Evolutionary conservation across 352 stramenopile genomes (phyloP), one percentile per base, ranked within the genome.

Genomic region (Aphanomyces euteiches): DNA sequence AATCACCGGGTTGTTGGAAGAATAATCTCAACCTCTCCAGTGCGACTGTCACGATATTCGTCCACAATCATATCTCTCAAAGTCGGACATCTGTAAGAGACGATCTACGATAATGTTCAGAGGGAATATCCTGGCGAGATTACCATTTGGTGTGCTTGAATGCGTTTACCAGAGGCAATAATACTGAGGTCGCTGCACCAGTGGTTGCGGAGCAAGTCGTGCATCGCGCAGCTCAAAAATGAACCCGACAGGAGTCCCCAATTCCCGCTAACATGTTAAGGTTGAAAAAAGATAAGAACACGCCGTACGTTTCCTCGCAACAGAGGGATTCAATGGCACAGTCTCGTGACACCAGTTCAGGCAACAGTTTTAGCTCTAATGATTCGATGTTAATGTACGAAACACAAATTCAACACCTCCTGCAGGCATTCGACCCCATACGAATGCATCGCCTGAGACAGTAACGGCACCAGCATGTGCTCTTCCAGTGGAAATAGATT

Each of bases 41-140:
- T 48, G 4, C 3, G 53, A 34, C 13, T 61, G n/a, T 64, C 19
- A 21, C 58, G 36, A 6, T 57, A 15, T 69, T 90, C 80, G 5
- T 81, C 76, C 19, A 87, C 40, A 58, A 93, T 81, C 17, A 89
- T 73, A 13, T 82, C 77, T 2, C 81, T 76, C 1, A 91, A 66
- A 38, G 88, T 78, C 10, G 71, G 47, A 19, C 81, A 90, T 5
- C 85, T 74, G 5, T 78, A 75, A 28, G 82, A 78, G n/a, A 93
- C 79, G 6, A 93, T 63, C 15, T 90, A 60, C 0, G 3, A 12
- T 12, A 40, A 10, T 13, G 43, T 50, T n/a, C 45, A 53, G 45
- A n/a, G 45, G 13, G 45, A 53, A 53, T 53, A 53, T 28, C 1
- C 43, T n/a, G 53, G 34, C 34, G 53, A 58, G 7, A 36, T 19